Conservation (phyloP, 805 yeast species). For the Saccharomycopsis babjevae region DNA sequence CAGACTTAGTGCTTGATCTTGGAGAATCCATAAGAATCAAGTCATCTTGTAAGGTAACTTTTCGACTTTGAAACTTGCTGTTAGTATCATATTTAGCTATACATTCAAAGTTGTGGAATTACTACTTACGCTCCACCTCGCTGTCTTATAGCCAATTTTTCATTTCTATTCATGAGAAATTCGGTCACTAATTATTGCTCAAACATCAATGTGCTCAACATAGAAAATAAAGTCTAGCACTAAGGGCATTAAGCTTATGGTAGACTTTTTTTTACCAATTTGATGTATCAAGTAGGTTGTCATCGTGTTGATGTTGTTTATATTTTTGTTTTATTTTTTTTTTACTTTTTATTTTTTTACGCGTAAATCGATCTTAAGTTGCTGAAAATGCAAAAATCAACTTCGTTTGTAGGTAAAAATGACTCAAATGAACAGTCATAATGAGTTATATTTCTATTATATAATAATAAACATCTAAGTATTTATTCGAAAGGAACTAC, state of each 20-base stretch:
- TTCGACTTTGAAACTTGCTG: neutral
- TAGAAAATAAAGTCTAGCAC: no score
- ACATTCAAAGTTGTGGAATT: neutral
- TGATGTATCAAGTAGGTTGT: neutral
- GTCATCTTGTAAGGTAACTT: neutral
- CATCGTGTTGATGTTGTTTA: neutral
- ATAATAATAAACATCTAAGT: no score
- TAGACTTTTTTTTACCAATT: no score
- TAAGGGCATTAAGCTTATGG: no score
- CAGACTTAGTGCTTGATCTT: neutral
- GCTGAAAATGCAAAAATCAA: no score
- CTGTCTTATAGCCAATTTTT: neutral
- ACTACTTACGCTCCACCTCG: conserved; percentile 2
- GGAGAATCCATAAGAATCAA: neutral
- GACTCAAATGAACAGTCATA: no score
- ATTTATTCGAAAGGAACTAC: no score
- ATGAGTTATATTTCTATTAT: no score
- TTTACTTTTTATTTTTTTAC: neutral
- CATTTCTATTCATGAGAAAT: neutral
- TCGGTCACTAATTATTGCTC: neutral
- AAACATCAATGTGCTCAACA: no score
- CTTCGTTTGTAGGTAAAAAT: no score
- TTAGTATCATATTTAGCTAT: neutral
- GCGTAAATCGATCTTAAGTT: neutral
- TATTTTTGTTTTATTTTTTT: neutral